These are phyloP conservation scores for Aspergillus nidulans DNA, from an alignment of 495 filamentous ascomycete species.

Conservation along the genomic window DNA sequence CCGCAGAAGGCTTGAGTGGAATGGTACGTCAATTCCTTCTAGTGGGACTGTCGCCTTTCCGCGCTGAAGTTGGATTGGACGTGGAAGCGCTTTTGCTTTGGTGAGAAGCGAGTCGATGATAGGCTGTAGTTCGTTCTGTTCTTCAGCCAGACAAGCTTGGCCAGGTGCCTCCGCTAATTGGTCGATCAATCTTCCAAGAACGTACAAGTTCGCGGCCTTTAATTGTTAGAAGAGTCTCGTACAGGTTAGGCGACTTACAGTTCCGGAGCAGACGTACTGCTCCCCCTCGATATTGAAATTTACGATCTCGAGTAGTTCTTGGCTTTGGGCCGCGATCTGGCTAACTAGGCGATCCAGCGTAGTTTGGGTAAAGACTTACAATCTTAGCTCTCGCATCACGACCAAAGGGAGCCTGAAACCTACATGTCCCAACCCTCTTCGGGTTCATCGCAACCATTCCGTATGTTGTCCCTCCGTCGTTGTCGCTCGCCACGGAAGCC, in stretches of 20 bases:
- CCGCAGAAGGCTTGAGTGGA: slow-evolving; percentile 34
- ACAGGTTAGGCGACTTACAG: slow-evolving; percentile 17
- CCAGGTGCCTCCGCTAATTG: slow-evolving; percentile 9
- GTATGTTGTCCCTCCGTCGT: slow-evolving; percentile 24
- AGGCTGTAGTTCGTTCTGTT: neutral
- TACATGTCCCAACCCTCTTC: slow-evolving; percentile 25
- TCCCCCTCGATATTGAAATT: slow-evolving; percentile 35
- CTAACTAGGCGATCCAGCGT: slow-evolving; percentile 19
- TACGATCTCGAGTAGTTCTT: slow-evolving; percentile 35
- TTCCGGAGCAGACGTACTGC: slow-evolving; percentile 44
- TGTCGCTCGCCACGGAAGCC: slow-evolving; percentile 28
- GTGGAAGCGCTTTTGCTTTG: slow-evolving; percentile 3
- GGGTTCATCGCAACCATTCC: slow-evolving; percentile 42
- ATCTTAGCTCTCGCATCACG: neutral
- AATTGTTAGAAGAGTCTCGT: neutral
- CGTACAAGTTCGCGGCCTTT: slow-evolving; percentile 17
- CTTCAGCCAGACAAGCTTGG: neutral
- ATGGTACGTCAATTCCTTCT: slow-evolving; percentile 41
- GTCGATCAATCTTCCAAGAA: slow-evolving; percentile 19
- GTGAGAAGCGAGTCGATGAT: slow-evolving; percentile 4
- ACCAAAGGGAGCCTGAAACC: neutral
- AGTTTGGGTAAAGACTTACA: slow-evolving; percentile 20
- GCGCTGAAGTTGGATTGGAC: slow-evolving; percentile 21
- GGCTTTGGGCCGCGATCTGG: slow-evolving; percentile 18
- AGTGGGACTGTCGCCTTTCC: slow-evolving; percentile 35